Percentiles rank a stretch among this genome's conserved stretches.
phyloP scores from a whole-genome alignment of 768 basidiomycete species.

The Boletus insuetus region DNA sequence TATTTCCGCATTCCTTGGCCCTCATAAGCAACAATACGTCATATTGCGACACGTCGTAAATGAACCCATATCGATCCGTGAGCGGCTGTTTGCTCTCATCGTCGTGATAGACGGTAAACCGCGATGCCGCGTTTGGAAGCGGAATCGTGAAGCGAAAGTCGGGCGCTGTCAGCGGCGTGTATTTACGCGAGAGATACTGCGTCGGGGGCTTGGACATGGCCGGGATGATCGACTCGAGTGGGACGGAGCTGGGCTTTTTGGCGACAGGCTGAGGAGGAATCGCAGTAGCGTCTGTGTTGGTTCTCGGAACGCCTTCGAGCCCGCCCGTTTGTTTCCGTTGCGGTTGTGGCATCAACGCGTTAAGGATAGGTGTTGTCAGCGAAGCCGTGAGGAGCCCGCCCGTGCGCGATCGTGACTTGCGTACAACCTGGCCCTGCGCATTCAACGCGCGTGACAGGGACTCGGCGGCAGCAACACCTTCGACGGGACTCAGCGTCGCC shows the following conservation, averaged over 20 bases:
- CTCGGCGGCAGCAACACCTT: conserved; percentile 43
- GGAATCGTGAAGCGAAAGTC: conserved; percentile 75
- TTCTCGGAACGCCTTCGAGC: conserved; percentile 18
- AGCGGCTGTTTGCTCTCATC: conserved; percentile 56
- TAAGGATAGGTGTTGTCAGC: conserved; percentile 58
- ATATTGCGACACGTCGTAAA: conserved; percentile 82
- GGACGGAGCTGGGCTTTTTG: conserved; percentile 47
- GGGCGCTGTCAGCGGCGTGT: conserved; percentile 68
- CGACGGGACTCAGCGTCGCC: conserved; percentile 42
- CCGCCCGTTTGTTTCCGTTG: conserved; percentile 40
- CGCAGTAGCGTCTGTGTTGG: conserved; percentile 12
- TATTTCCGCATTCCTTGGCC: conserved; percentile 67
- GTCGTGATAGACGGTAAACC: conserved; percentile 48
- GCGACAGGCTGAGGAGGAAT: conserved; percentile 21
- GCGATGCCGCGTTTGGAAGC: conserved; percentile 52
- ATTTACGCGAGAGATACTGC: conserved; percentile 73
- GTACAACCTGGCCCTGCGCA: conserved; percentile 30
- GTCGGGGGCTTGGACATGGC: conserved; percentile 78
- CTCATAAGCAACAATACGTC: conserved; percentile 75
- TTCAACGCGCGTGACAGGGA: conserved; percentile 48
- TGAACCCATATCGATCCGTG: conserved; percentile 88
- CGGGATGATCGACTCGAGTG: conserved; percentile 82
- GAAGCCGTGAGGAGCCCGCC: conserved; percentile 37
- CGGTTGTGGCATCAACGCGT: conserved; percentile 54
- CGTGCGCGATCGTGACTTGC: conserved; percentile 36